Percentiles rank a stretch among this genome's conserved stretches.
Evolutionary conservation across 441 rosid species (phyloP).

Genomic region (Corymbia calophylla): DNA sequence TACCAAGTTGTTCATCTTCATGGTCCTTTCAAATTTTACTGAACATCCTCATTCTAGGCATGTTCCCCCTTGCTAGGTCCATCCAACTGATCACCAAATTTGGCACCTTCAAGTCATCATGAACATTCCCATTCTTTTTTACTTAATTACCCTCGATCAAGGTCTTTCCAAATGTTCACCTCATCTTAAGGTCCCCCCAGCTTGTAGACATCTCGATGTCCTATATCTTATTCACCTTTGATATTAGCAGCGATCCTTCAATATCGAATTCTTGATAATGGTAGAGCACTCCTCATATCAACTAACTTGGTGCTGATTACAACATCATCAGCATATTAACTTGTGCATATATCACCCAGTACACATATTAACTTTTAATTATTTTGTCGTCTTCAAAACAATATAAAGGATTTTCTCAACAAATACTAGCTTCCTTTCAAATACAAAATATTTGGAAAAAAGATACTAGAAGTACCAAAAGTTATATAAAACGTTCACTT

Average conservation of each 20-base stretch:
- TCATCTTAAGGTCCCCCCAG: not conserved
- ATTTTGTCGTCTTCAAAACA: too few relatives aligned
- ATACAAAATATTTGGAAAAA: too few relatives aligned
- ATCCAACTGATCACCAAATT: not conserved
- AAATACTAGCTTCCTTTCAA: too few relatives aligned
- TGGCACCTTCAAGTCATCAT: not conserved
- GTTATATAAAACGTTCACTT: too few relatives aligned
- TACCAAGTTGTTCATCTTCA: not conserved
- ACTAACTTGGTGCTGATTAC: not conserved
- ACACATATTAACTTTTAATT: not conserved
- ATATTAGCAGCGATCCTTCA: accelerated
- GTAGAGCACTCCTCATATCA: not conserved
- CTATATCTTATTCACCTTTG: not conserved
- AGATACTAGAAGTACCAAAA: too few relatives aligned
- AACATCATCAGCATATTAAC: not conserved
- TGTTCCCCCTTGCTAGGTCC: not conserved
- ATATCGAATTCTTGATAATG: not conserved
- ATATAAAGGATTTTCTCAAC: too few relatives aligned
- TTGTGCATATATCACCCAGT: not conserved
- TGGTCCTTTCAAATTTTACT: too few relatives aligned
- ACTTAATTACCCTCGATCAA: accelerated
- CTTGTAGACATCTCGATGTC: not conserved
- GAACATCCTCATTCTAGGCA: not conserved
- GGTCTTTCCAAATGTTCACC: not conserved
- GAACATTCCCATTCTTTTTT: accelerated